Evolutionary conservation across 202 grass and related monocot species (phyloP).

Genomic region (Carex sylvatica): DNA sequence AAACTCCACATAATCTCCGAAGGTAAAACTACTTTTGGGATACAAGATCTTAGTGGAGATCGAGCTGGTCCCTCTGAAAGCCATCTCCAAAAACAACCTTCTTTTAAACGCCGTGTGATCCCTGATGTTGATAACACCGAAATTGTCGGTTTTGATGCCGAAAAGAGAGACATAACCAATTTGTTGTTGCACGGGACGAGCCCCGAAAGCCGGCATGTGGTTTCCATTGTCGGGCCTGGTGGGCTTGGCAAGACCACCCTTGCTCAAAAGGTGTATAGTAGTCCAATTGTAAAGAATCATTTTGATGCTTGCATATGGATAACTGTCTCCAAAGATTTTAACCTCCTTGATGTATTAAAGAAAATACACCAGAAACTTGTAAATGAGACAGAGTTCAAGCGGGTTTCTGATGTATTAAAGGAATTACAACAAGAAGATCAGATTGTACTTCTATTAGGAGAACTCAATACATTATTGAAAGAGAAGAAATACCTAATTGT

Average conservation of each 20-base stretch:
- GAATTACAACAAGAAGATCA: neutral
- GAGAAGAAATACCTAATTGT: constrained; percentile 29
- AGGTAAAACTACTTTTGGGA: constrained; percentile 4
- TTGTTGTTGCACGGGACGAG: neutral
- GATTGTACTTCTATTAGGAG: neutral
- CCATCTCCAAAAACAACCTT: neutral
- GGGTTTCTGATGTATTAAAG: neutral
- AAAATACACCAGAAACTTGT: constrained; percentile 33
- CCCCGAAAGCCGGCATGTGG: neutral
- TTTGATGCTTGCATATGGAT: neutral
- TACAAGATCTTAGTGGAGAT: neutral
- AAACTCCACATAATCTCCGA: neutral
- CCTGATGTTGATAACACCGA: neutral
- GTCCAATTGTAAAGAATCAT: neutral
- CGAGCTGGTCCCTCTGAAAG: neutral
- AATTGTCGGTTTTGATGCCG: neutral
- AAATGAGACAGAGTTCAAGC: neutral
- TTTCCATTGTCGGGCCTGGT: neutral
- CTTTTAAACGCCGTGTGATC: neutral
- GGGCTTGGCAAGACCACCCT: neutral
- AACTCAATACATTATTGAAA: constrained; percentile 31
- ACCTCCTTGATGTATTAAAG: neutral
- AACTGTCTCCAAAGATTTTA: neutral
- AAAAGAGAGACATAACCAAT: neutral
- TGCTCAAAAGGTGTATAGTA: neutral